Evolutionary conservation across 768 basidiomycete genomes (phyloP).

Genomic region (Collybia sp.): DNA sequence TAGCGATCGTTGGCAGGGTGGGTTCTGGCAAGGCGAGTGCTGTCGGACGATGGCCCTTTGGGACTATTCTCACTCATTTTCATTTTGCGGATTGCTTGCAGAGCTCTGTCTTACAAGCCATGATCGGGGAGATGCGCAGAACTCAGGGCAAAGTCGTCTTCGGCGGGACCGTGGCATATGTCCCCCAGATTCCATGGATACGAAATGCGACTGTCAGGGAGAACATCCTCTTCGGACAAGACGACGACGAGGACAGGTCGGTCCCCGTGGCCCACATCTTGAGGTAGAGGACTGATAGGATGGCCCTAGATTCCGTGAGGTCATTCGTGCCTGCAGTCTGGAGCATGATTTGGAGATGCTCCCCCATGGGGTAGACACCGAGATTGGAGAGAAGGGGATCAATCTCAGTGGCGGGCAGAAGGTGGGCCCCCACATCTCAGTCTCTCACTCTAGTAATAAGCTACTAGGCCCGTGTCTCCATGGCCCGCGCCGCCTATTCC

Average conservation of each 20-base stretch:
- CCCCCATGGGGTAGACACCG: slow-evolving; percentile 62
- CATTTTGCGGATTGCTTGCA: slow-evolving; percentile 13
- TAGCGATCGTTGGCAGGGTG: slow-evolving; percentile 72
- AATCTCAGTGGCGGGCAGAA: slow-evolving; percentile 53
- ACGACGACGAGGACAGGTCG: slow-evolving; percentile 52
- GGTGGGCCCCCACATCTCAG: slow-evolving; percentile 8
- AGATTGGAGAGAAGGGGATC: slow-evolving; percentile 77
- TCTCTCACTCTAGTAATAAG: slow-evolving; percentile 1
- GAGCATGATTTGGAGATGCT: slow-evolving; percentile 69
- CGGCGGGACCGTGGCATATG: slow-evolving; percentile 52
- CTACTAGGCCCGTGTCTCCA: slow-evolving; percentile 70
- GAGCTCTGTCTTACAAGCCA: slow-evolving; percentile 51
- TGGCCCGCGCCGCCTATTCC: slow-evolving; percentile 77
- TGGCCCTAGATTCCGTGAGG: slow-evolving; percentile 42
- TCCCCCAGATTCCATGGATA: slow-evolving; percentile 63
- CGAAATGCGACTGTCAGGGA: slow-evolving; percentile 63
- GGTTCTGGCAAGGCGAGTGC: slow-evolving; percentile 64
- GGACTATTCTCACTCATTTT: too few species aligned
- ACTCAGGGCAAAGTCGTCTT: slow-evolving; percentile 51
- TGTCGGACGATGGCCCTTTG: background rate
- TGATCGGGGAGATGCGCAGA: slow-evolving; percentile 67
- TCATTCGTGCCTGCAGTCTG: slow-evolving; percentile 64
- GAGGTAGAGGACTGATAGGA: background rate
- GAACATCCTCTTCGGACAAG: slow-evolving; percentile 72
- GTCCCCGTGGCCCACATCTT: background rate